Evolutionary conservation across 2,329 filamentous ascomycete species (phyloP), one percentile per base, ranked within the genome.

Genomic region (Cadophora sp.): DNA sequence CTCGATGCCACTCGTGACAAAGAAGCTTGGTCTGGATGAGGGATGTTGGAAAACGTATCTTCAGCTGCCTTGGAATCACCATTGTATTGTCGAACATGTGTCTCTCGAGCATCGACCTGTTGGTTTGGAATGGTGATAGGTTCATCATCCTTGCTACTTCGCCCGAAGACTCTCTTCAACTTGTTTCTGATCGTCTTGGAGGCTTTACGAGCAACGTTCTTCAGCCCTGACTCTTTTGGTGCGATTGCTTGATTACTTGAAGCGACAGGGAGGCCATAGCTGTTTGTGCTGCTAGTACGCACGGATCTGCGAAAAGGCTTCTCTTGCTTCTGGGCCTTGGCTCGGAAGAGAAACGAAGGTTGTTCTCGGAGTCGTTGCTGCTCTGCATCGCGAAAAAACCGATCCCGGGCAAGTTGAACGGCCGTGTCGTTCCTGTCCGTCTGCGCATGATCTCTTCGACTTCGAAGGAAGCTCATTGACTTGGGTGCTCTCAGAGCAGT

Each of bases 141-240:
- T 22, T 78, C 77, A 5, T 79, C 77, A 0, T 80, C 61, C 11
- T 63, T 56, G 30, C 36, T 79, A 55, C 66, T 70, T 20, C 82
- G 78, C 30, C 81, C 80, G 69, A 91, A 88, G 0, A 89, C 80
- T 45, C 78, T 84, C 76, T 84, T 90, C 67, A 93, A 73, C 66
- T 83, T 91, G 58, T 82, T 84, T 73, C 84, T 90, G 47, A 93
- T 73, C 0, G 84, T 85, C 18, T 81, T 83, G 0, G 90, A 92
- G 16, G 88, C 85, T 39, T 87, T 88, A 27, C 90, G 83, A 13
- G 86, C 85, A 60, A 84, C 88, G 36, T 80, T 78, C 55, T 81
- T 83, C 33, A 89, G 71, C 4, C 77, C 78, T 4, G 75, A 75
- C 22, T 80, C 74, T 45, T 77, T 79, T 2, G 50, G 66, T 69